Conservation (phyloP, 495 filamentous ascomycete genomes). For the Acidiella bohemica region DNA sequence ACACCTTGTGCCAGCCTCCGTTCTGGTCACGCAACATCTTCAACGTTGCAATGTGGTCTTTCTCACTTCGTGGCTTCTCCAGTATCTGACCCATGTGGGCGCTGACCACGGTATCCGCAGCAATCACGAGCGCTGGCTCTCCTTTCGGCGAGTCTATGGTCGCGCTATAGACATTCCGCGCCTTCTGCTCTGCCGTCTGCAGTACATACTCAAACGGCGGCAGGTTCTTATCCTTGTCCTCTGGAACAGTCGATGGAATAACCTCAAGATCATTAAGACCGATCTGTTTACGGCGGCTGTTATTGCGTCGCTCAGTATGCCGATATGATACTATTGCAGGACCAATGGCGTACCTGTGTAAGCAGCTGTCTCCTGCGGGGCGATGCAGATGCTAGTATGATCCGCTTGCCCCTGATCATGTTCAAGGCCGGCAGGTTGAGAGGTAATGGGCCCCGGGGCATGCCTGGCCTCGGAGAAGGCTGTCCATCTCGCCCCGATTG, state of each 20-base stretch:
- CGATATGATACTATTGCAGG: too few relatives aligned
- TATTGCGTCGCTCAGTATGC: constrained; percentile 13
- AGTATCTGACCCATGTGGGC: constrained; percentile 59
- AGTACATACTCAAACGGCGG: constrained; percentile 82
- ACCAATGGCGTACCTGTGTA: constrained; percentile 38
- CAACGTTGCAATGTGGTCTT: constrained; percentile 74
- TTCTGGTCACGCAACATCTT: constrained; percentile 56
- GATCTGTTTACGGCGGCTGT: constrained; percentile 32
- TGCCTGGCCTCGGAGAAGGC: constrained; percentile 11
- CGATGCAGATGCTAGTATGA: constrained; percentile 79
- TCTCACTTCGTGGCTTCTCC: constrained; percentile 74
- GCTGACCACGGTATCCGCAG: constrained; percentile 85
- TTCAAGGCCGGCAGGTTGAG: constrained; percentile 67
- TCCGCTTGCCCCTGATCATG: constrained; percentile 53
- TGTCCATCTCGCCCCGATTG: constrained; percentile 1
- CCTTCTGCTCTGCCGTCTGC: constrained; percentile 71
- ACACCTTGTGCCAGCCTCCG: constrained; percentile 52
- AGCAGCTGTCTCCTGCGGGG: constrained; percentile 75
- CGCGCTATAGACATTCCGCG: constrained; percentile 58
- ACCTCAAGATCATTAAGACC: constrained; percentile 62
- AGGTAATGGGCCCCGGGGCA: constrained; percentile 41
- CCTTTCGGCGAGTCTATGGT: constrained; percentile 46
- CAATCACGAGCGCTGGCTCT: constrained; percentile 76
- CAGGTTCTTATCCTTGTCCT: constrained; percentile 70
- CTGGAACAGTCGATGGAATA: constrained; percentile 62